A percentile compares a stretch with the other conserved stretches of the same genome.
phyloP scores from a whole-genome alignment of 2,329 filamentous ascomycete genomes.

The Leptodontidium sp. region DNA sequence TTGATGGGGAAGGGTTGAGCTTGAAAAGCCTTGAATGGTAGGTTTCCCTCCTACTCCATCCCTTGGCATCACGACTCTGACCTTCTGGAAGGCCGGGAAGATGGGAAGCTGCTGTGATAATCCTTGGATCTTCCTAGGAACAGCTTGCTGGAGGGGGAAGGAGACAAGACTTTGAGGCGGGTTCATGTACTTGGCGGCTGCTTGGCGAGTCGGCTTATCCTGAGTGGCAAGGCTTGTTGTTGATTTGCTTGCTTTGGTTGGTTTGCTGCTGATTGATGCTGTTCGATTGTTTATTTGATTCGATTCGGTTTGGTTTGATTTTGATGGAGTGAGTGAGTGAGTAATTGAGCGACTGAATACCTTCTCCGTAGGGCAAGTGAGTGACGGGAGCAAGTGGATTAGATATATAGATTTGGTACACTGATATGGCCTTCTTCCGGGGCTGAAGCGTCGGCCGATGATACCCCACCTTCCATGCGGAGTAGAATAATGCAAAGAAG shows the following conservation, averaged over 20 bases:
- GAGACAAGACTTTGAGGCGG: not conserved
- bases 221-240: not conserved
- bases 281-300: too few species aligned
- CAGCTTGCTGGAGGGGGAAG: not conserved
- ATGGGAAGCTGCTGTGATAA: not conserved
- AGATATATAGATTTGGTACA: too few species aligned
- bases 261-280: not conserved
- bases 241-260: not conserved
- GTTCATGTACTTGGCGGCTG: not conserved
- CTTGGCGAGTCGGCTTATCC: conserved; percentile 13
- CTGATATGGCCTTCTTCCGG: too few species aligned
- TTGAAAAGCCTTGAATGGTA: not conserved
- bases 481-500: not conserved
- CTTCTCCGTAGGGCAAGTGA: too few species aligned
- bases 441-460: not conserved
- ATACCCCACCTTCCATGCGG: too few species aligned
- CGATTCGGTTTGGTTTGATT: too few species aligned
- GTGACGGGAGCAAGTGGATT: too few species aligned
- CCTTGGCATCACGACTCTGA: not conserved
- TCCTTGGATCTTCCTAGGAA: too few species aligned
- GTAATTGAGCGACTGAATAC: too few species aligned
- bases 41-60: not conserved
- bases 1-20: not conserved
- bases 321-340: too few species aligned
- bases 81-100: not conserved